Conservation (phyloP, 2,329 filamentous ascomycete species). For the Fusarium lateritium region DNA sequence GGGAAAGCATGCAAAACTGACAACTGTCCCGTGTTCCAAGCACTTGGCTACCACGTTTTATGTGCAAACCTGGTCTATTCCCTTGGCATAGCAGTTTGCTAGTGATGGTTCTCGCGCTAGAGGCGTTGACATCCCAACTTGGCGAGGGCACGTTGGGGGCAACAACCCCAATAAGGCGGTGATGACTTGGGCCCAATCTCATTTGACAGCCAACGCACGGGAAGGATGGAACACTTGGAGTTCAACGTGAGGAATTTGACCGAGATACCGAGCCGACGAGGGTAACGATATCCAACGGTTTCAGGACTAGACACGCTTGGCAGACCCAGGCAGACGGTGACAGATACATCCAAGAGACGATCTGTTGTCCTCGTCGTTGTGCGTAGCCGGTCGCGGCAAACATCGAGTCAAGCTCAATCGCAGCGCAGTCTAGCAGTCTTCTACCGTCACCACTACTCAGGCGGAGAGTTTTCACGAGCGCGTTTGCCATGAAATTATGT, state of each 20-base stretch:
- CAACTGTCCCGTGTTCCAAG: background rate
- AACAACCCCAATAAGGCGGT: conserved; percentile 20
- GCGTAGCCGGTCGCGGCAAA: too few relatives aligned
- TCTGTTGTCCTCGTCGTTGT: too few relatives aligned
- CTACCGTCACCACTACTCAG: background rate
- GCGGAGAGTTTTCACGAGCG: background rate
- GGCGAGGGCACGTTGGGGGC: conserved; percentile 13
- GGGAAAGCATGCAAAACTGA: background rate
- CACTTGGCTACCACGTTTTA: background rate
- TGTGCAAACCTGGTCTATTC: background rate
- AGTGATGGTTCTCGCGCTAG: background rate
- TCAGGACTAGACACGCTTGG: background rate
- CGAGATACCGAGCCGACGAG: conserved; percentile 22
- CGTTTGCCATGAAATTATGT: background rate
- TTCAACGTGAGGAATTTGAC: conserved; percentile 8
- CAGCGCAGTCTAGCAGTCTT: background rate
- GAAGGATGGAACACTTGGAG: conserved; percentile 11
- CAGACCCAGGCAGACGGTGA: background rate
- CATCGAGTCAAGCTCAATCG: background rate
- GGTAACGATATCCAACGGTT: background rate
- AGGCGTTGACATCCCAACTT: background rate
- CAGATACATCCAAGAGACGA: background rate
- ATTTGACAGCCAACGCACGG: background rate
- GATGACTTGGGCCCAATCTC: background rate
- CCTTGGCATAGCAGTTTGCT: conserved; percentile 7